These are phyloP conservation scores for Sclerotinia glacialis DNA, from an alignment of 2,329 filamentous ascomycete species.

Conservation along the genomic window DNA sequence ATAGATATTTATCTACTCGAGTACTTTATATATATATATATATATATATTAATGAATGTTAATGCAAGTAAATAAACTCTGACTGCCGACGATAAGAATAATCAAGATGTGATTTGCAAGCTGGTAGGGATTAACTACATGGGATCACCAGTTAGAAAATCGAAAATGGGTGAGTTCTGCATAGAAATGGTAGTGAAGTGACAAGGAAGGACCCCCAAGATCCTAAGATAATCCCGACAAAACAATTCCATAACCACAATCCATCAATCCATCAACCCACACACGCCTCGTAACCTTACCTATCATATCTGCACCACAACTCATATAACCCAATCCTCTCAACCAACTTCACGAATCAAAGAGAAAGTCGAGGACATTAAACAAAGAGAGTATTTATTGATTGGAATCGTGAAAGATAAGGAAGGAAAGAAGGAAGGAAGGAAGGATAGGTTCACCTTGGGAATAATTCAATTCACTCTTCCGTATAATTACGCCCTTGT, in stretches of 20 bases:
- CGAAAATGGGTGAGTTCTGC: not conserved
- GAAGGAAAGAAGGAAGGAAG: not conserved
- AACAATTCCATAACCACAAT: slow-evolving; percentile 4
- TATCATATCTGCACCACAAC: not conserved
- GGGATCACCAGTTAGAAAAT: not conserved
- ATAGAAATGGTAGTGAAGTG: not conserved
- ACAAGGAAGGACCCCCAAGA: slow-evolving; percentile 11
- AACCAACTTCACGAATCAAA: not conserved
- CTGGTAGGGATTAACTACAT: not conserved
- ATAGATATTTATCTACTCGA: not conserved
- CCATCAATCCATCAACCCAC: slow-evolving; percentile 3
- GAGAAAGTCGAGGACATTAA: not conserved
- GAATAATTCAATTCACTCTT: slow-evolving; percentile 7
- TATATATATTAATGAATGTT: too few species aligned
- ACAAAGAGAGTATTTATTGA: not conserved
- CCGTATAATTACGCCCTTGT: slow-evolving; percentile 3
- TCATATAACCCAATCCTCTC: not conserved
- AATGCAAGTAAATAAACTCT: too few species aligned
- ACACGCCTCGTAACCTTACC: slow-evolving; percentile 1
- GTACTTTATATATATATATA: too few species aligned
- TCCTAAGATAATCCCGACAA: not conserved
- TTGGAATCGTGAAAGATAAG: not conserved
- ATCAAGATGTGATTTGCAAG: not conserved
- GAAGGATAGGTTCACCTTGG: not conserved
- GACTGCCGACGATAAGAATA: not conserved